Evolutionary conservation across 108 stramenopile genomes (phyloP), one percentile per base, ranked within the genome.

Genomic region (Skeletonema potamos): DNA sequence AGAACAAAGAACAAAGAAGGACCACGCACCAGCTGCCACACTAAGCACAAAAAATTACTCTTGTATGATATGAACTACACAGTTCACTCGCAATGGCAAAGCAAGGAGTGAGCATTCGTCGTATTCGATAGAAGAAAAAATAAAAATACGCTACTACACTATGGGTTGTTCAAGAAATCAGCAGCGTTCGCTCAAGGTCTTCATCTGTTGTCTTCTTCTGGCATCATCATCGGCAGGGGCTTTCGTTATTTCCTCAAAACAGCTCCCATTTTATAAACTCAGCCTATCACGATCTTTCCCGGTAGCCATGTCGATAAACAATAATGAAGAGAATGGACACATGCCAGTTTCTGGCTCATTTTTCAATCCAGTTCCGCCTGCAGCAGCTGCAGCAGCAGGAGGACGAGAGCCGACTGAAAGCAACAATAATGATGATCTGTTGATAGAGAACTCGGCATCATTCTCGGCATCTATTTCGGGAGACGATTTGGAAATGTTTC

Each of bases 321-420:
- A 70, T 36, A 54, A 79, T 12, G 78, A 72, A 12, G 62, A 66
- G 24, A 65, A 61, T 10, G 44, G 36, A 27, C 57, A 44, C 18
- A 59, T 68, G 12, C 72, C 72, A 56, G 34, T 74, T 4, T 29
- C 82, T 7, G 82, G 82, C 22, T 78, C 82, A 34, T 82, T 82
- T 37, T 82, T 82, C 67, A 68, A 82, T 67, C 68, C 33, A 24
- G 77, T 82, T 1, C 82, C 82, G 12, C 51, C 76, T 8, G 29
- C 76, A 10, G 11, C 71, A 24, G 4, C 36, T n/a, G n/a, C n/a
- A n/a, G n/a, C n/a, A n/a, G n/a, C n/a, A n/a, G n/a, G n/a, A n/a
- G n/a, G n/a, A n/a, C n/a, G n/a, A 54, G 62, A 64, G 13, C 20
- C 66, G 12, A 66, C 57, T 24, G 41, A 17, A 2, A 30, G 9